phyloP scores from a whole-genome alignment of 257 asterid species.

The Schizonepeta tenuifolia region DNA sequence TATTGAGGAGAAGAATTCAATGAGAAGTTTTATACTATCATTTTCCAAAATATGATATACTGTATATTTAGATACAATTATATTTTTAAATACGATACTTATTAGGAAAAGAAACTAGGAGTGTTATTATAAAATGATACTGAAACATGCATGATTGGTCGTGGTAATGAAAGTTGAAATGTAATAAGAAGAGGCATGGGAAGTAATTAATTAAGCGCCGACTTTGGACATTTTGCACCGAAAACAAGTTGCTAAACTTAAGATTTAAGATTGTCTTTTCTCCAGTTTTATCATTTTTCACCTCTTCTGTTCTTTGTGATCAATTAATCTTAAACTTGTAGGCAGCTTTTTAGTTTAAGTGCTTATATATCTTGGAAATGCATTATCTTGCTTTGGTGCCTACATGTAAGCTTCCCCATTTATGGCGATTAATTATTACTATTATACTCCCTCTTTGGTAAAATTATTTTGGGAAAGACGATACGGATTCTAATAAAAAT shows the following conservation, averaged over 20 bases:
- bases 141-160: slow-evolving; percentile 7
- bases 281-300: background rate
- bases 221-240: slow-evolving; percentile 29
- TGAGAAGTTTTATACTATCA: no score
- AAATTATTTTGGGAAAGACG: no score
- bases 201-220: slow-evolving; percentile 14
- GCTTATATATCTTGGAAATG: slow-evolving; percentile 37
- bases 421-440: no score
- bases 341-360: slow-evolving; percentile 26
- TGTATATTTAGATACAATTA: no score
- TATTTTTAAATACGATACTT: no score
- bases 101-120: no score
- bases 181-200: background rate
- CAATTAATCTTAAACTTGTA: slow-evolving; percentile 9
- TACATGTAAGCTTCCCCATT: slow-evolving; percentile 61
- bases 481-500: no score
- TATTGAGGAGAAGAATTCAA: no score
- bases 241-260: slow-evolving; percentile 40
- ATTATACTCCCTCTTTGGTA: no score
- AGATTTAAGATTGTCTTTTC: slow-evolving; percentile 6
- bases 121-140: background rate
- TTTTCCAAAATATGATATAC: no score
- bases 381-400: slow-evolving; percentile 48
- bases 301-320: background rate
- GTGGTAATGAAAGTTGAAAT: slow-evolving; percentile 21